phyloP scores from a whole-genome alignment of 192 early-diverging fungal species.

The Lobosporangium transversale region DNA sequence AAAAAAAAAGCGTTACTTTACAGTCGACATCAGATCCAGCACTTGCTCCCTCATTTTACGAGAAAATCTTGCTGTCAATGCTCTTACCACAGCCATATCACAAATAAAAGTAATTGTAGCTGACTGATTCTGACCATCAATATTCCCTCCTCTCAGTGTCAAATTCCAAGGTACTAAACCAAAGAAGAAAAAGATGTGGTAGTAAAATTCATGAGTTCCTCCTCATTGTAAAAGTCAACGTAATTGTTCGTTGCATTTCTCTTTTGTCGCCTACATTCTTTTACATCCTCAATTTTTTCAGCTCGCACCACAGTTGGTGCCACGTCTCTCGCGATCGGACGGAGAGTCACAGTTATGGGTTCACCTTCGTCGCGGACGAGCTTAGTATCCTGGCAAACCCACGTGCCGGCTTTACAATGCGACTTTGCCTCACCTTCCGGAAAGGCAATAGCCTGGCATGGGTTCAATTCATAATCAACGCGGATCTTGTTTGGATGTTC shows the following conservation, averaged over 20 bases:
- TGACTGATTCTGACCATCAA: constrained; percentile 25
- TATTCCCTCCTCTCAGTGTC: constrained; percentile 40
- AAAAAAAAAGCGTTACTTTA: neutral
- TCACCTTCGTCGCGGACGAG: constrained; percentile 12
- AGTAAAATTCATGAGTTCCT: no score
- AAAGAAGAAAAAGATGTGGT: neutral
- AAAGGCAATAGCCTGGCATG: constrained; percentile 35
- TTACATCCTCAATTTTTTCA: constrained; percentile 23
- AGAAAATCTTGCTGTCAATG: no score
- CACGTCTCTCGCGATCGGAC: constrained; percentile 35
- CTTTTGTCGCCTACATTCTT: constrained; percentile 23
- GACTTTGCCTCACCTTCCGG: constrained; percentile 27
- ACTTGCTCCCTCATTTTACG: no score
- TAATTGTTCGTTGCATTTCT: no score
- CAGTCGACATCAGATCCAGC: no score
- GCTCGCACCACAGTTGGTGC: constrained; percentile 14
- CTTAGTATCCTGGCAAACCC: constrained; percentile 48
- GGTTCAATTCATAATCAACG: constrained; percentile 37
- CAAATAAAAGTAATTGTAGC: constrained; percentile 49
- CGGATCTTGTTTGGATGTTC: constrained; percentile 25
- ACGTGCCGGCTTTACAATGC: constrained; percentile 20
- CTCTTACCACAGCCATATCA: constrained; percentile 28
- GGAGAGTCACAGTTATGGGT: constrained; percentile 12
- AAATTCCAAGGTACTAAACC: constrained; percentile 44
- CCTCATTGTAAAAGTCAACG: no score